Conservation (phyloP, 768 basidiomycete genomes). For the Xerocomus brunneocitrinus region DNA sequence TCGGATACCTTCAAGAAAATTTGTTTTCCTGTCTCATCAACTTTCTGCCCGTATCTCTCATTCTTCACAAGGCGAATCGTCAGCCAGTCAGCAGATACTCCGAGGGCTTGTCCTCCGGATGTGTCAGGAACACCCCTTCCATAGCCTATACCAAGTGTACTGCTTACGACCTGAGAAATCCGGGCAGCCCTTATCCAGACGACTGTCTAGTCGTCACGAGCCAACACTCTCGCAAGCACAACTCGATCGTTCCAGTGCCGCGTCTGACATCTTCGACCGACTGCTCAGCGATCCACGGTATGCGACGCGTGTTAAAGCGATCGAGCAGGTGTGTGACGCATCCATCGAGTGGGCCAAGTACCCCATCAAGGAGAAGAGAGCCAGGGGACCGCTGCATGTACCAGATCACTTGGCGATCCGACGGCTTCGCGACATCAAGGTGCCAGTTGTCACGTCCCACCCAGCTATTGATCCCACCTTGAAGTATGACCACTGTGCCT, state of each 20-base stretch:
- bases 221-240: slow-evolving; percentile 37
- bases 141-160: slow-evolving; percentile 86
- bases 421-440: slow-evolving; percentile 48
- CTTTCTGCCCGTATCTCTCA: slow-evolving; percentile 82
- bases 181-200: slow-evolving; percentile 27
- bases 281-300: slow-evolving; percentile 41
- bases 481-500: slow-evolving; percentile 65
- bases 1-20: slow-evolving; percentile 78
- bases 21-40: slow-evolving; percentile 91
- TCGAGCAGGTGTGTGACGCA: slow-evolving; percentile 60
- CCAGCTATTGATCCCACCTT: slow-evolving; percentile 66
- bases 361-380: slow-evolving; percentile 40
- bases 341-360: slow-evolving; percentile 72
- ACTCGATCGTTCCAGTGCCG: slow-evolving; percentile 60
- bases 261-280: slow-evolving; percentile 53
- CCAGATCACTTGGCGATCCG: slow-evolving; percentile 45
- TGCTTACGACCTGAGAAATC: slow-evolving; percentile 50
- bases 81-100: slow-evolving; percentile 53
- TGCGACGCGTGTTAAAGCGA: slow-evolving; percentile 40
- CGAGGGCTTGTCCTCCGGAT: slow-evolving; percentile 66
- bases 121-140: slow-evolving; percentile 90
- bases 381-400: slow-evolving; percentile 33
- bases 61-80: slow-evolving; percentile 23
- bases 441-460: slow-evolving; percentile 81
- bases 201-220: slow-evolving; percentile 45